A percentile compares a stretch with the other conserved stretches of the same genome.
phyloP scores from a whole-genome alignment of 179 eudicot species.

The Gypsophila paniculata region DNA sequence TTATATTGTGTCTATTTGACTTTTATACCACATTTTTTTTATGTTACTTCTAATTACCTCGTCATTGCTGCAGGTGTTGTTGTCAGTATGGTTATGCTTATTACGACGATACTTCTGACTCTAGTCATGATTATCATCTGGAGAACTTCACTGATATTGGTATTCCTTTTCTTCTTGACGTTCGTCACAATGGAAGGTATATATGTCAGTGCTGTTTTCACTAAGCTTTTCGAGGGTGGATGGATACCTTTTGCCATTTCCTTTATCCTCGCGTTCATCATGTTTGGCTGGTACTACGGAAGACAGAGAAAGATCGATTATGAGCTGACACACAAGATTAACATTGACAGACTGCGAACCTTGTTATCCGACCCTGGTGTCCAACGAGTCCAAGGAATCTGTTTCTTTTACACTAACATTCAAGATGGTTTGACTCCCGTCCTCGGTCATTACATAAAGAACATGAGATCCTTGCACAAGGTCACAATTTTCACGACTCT shows the following conservation, averaged over 20 bases:
- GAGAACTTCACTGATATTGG: slow-evolving; percentile 44
- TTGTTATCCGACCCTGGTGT: slow-evolving; percentile 40
- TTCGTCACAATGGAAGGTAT: slow-evolving; percentile 52
- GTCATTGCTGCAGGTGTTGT: slow-evolving; percentile 54
- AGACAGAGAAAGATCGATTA: slow-evolving; percentile 50
- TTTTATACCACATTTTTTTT: too few species aligned
- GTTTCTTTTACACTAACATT: slow-evolving; percentile 65
- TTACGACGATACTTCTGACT: slow-evolving; percentile 55
- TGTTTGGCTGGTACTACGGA: slow-evolving; percentile 78
- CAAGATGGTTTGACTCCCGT: slow-evolving; percentile 69
- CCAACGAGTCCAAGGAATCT: slow-evolving; percentile 56
- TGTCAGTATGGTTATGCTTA: slow-evolving; percentile 69
- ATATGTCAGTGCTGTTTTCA: slow-evolving; percentile 51
- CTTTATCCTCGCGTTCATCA: slow-evolving; percentile 46
- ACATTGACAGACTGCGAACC: slow-evolving; percentile 35
- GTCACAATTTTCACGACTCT: slow-evolving; percentile 56
- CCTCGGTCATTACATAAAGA: slow-evolving; percentile 59
- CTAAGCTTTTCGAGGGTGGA: slow-evolving; percentile 67
- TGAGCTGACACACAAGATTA: slow-evolving; percentile 46
- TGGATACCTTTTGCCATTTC: slow-evolving; percentile 87
- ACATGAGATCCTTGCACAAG: slow-evolving; percentile 57
- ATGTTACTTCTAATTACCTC: slow-evolving; percentile 3
- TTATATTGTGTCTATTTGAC: too few species aligned
- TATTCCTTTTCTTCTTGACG: slow-evolving; percentile 38
- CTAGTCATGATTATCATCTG: slow-evolving; percentile 70